Percentiles rank a stretch among this genome's conserved stretches.
These are phyloP conservation scores for Anthostomella pinea DNA, from an alignment of 2,329 filamentous ascomycete genomes.

Conservation along the genomic window DNA sequence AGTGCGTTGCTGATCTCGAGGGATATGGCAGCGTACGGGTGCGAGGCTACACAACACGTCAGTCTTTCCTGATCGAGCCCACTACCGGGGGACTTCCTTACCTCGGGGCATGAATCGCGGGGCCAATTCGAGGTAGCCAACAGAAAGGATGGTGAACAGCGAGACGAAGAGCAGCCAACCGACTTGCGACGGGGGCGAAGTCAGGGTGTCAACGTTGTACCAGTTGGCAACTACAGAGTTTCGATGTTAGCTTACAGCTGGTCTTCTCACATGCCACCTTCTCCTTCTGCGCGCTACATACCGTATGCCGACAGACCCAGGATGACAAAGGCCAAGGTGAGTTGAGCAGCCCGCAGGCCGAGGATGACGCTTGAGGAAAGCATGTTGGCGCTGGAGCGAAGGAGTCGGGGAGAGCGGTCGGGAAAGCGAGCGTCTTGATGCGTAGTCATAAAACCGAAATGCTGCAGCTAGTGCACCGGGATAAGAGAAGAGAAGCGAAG, in stretches of 20 bases:
- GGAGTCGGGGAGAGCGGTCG: slow-evolving; percentile 22
- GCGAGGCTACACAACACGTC: slow-evolving; percentile 34
- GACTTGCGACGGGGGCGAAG: slow-evolving; percentile 52
- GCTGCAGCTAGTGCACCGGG: slow-evolving; percentile 15
- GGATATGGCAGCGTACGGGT: slow-evolving; percentile 47
- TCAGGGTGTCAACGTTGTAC: slow-evolving; percentile 55
- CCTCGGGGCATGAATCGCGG: slow-evolving; percentile 44
- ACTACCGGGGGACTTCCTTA: slow-evolving; percentile 24
- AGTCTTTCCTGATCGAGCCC: background rate
- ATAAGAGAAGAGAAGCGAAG: slow-evolving; percentile 6
- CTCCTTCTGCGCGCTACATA: slow-evolving; percentile 31
- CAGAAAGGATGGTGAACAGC: slow-evolving; percentile 52
- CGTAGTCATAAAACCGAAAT: slow-evolving; percentile 26
- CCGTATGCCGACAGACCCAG: slow-evolving; percentile 49
- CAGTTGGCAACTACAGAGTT: slow-evolving; percentile 52
- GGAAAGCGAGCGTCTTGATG: slow-evolving; percentile 28
- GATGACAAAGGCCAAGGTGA: slow-evolving; percentile 43
- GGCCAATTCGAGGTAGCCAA: slow-evolving; percentile 51
- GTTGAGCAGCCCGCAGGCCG: slow-evolving; percentile 45
- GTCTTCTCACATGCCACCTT: background rate
- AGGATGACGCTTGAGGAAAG: slow-evolving; percentile 34
- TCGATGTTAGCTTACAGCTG: slow-evolving; percentile 10
- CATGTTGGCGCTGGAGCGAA: slow-evolving; percentile 34
- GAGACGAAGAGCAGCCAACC: slow-evolving; percentile 57
- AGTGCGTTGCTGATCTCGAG: slow-evolving; percentile 51